Evolutionary conservation across 2,329 filamentous ascomycete species (phyloP).

Genomic region (Cytospora schulzeri): DNA sequence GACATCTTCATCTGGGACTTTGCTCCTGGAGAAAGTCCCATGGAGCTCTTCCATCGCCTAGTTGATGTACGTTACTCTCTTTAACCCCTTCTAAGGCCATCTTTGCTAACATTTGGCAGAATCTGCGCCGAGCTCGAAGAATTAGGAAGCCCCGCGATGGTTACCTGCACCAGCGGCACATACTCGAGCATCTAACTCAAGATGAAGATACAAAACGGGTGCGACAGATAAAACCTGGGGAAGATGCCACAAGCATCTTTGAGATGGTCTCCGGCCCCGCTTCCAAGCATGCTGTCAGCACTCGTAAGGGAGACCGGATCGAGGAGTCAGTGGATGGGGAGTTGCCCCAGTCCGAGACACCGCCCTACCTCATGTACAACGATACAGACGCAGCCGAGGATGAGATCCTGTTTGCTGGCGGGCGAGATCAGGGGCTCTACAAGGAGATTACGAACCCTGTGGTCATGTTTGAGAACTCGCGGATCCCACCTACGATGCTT

Average conservation of each 20-base stretch:
- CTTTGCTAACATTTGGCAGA: conserved; percentile 27
- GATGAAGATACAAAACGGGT: conserved; percentile 33
- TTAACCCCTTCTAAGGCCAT: too few relatives aligned
- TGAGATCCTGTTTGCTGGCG: conserved; percentile 30
- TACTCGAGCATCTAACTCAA: conserved; percentile 32
- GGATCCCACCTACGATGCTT: conserved; percentile 8
- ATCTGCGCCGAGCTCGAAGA: conserved; percentile 35
- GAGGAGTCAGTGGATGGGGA: background rate
- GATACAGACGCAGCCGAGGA: conserved; percentile 36
- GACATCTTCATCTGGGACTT: conserved; percentile 39
- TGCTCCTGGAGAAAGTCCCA: conserved; percentile 29
- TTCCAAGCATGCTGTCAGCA: conserved; percentile 11
- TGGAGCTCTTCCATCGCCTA: conserved; percentile 29
- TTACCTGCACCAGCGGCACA: conserved; percentile 32
- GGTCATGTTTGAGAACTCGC: conserved; percentile 30
- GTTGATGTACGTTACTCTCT: conserved; percentile 4
- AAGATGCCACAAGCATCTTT: conserved; percentile 33
- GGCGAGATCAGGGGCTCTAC: conserved; percentile 32
- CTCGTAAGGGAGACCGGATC: background rate
- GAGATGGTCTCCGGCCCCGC: conserved; percentile 30
- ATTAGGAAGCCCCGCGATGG: conserved; percentile 32
- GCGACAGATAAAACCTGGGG: conserved; percentile 33
- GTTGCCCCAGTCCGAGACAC: background rate
- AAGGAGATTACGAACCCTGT: conserved; percentile 35
- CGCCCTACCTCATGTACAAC: conserved; percentile 31